These are phyloP conservation scores for Ustulina deusta DNA, from an alignment of 2,329 filamentous ascomycete genomes.

Conservation along the genomic window DNA sequence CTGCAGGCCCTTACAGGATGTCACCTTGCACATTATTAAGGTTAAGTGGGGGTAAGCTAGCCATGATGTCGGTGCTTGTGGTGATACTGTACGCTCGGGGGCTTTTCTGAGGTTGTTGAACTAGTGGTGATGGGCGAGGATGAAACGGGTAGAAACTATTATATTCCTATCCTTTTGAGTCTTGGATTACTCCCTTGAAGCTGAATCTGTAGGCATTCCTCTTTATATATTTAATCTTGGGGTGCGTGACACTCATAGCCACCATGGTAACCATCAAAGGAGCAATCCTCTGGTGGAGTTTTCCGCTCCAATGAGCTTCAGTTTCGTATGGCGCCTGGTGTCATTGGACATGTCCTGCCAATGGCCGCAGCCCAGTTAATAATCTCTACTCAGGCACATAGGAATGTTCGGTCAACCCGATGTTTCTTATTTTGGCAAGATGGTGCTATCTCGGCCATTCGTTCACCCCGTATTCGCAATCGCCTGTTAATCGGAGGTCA, in stretches of 20 bases:
- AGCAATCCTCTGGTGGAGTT: not conserved
- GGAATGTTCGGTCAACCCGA: not conserved
- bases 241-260: not conserved
- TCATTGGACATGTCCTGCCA: not conserved
- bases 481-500: not conserved
- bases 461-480: not conserved
- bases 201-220: not conserved
- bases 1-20: slow-evolving; percentile 30
- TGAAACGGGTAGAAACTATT: no score
- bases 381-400: not conserved
- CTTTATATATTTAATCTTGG: slow-evolving; percentile 6
- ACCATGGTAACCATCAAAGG: not conserved
- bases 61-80: slow-evolving; percentile 21
- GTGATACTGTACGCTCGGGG: not conserved
- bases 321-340: not conserved
- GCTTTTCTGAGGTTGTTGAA: not conserved
- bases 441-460: slow-evolving; percentile 7
- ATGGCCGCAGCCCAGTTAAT: not conserved
- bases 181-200: not conserved
- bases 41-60: slow-evolving; percentile 29
- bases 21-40: slow-evolving; percentile 40
- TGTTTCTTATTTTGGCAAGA: not conserved
- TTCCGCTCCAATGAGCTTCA: not conserved
- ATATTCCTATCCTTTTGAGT: not conserved
- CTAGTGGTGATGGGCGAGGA: no score